A percentile compares a stretch with the other conserved stretches of the same genome.
Evolutionary conservation across 768 basidiomycete genomes (phyloP).

Genomic region (Paxillus involutus): DNA sequence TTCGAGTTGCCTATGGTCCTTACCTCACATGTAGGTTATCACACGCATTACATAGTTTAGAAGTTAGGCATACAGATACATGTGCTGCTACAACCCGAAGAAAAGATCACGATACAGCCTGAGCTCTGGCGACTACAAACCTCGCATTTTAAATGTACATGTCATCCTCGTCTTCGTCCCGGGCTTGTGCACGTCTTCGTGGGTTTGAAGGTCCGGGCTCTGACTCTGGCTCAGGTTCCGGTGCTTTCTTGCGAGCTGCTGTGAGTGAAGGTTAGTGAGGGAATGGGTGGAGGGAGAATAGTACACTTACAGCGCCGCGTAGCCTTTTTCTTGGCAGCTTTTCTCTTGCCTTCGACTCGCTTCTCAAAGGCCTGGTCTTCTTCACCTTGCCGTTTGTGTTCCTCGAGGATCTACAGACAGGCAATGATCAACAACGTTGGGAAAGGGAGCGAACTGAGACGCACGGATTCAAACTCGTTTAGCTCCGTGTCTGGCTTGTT

Average conservation of each 20-base stretch:
- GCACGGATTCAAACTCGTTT: slow-evolving; percentile 89
- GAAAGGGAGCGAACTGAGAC: slow-evolving; percentile 8
- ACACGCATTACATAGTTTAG: slow-evolving; percentile 9
- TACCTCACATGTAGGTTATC: slow-evolving; percentile 11
- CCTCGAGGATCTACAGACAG: slow-evolving; percentile 70
- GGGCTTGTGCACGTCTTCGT: slow-evolving; percentile 8
- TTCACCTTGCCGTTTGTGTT: slow-evolving; percentile 79
- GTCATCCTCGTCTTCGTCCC: slow-evolving; percentile 20
- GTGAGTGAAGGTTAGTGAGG: neutral
- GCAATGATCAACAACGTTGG: neutral
- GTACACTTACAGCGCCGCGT: slow-evolving; percentile 42
- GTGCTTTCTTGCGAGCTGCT: slow-evolving; percentile 32
- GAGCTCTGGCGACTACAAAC: neutral
- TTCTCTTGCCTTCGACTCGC: slow-evolving; percentile 78
- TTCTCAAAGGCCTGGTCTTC: slow-evolving; percentile 92
- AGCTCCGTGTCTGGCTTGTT: slow-evolving; percentile 93
- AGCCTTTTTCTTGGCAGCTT: slow-evolving; percentile 75
- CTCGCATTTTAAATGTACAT: slow-evolving; percentile 20
- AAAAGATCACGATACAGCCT: neutral
- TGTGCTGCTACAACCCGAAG: slow-evolving; percentile 6
- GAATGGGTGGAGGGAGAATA: neutral
- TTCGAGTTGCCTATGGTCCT: neutral
- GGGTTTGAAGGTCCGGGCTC: slow-evolving; percentile 10
- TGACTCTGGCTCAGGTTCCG: slow-evolving; percentile 15
- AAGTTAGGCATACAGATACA: slow-evolving; percentile 9